Conservation (phyloP, 148 eudicot species). For the Fagopyrum tataricum region DNA sequence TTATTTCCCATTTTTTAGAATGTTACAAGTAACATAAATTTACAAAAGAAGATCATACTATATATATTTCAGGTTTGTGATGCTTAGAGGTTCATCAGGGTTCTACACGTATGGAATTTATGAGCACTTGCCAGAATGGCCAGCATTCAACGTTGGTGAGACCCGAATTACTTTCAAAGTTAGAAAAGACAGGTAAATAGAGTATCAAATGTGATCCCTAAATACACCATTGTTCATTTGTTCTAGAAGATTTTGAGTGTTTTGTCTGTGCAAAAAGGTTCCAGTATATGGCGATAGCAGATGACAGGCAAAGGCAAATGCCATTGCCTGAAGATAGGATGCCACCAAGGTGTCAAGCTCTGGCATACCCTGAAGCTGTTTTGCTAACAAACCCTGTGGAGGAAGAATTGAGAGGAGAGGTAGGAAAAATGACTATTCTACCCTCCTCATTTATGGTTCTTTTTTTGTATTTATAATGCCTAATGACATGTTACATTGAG, state of each 20-base stretch:
- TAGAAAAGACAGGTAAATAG: conserved; percentile 16
- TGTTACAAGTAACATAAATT: neutral
- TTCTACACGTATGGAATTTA: conserved; percentile 60
- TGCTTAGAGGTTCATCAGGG: conserved; percentile 59
- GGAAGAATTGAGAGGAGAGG: conserved; percentile 38
- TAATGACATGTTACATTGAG: neutral
- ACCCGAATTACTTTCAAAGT: conserved; percentile 19
- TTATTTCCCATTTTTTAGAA: neutral
- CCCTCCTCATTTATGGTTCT: neutral
- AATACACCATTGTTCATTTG: neutral
- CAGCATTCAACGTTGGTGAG: conserved; percentile 21
- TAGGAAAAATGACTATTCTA: conserved; percentile 7
- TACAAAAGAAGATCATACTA: neutral
- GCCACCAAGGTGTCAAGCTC: conserved; percentile 15
- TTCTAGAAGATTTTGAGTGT: neutral
- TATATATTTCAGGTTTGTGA: conserved; percentile 30
- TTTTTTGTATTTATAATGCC: neutral
- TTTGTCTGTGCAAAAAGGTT: conserved; percentile 5
- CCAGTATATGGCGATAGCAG: conserved; percentile 15
- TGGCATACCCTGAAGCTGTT: conserved; percentile 18
- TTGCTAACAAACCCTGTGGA: conserved; percentile 19
- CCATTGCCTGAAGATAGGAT: conserved; percentile 16
- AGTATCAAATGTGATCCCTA: neutral
- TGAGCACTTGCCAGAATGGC: conserved; percentile 29
- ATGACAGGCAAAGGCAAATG: conserved; percentile 16